Base-by-base conservation (phyloP, 345 rosid genomes). In the Nasturtium officinale region DNA sequence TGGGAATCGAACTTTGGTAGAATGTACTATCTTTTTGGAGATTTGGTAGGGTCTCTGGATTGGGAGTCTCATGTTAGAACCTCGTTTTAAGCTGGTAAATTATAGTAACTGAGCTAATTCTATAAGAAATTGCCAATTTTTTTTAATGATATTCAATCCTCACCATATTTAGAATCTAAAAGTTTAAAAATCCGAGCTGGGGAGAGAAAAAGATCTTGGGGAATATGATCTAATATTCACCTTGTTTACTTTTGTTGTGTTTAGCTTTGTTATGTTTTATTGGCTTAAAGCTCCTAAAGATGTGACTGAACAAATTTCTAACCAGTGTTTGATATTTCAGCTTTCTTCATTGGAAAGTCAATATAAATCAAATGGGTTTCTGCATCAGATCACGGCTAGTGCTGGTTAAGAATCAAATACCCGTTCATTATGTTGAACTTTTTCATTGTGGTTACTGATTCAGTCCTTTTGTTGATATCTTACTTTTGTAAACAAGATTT, bases 401-500 rank as follows among this genome's bases (percentile, higher is more conserved):
- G 83, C 90, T 75, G 94, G 94, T 85, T 69, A 29, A 79, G 52
- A 67, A 56, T 72, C 37, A 45, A 16, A 54, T 40, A 18, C 40
- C 21, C 4, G 51, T 74, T 61, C 3, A 23, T 23, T 23, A 20
- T 7, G 20, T 71, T 23, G 29, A 66, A 26, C 20, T 54, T 37
- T 50, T 50, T 33, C 50, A n/a, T 48, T 77, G 69, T 21, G 62
- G 12, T 48, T 15, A 7, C 35, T 32, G 68, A 57, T 42, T 47
- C 26, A 65, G 47, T 47, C 16, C 59, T 47, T 55, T 46, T 68
- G 50, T 12, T 63, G 47, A 59, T 13, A 42, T 16, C 18, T 72
- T 38, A 3, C 43, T n/a, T 46, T 42, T 63, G 50, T 35, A 53
- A 63, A 28, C n/a, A 80, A 90, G 98, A 90, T 80, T 94, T 86